These are phyloP conservation scores for Scheffersomyces ergatensis DNA, from an alignment of 805 yeast genomes.

Conservation along the genomic window DNA sequence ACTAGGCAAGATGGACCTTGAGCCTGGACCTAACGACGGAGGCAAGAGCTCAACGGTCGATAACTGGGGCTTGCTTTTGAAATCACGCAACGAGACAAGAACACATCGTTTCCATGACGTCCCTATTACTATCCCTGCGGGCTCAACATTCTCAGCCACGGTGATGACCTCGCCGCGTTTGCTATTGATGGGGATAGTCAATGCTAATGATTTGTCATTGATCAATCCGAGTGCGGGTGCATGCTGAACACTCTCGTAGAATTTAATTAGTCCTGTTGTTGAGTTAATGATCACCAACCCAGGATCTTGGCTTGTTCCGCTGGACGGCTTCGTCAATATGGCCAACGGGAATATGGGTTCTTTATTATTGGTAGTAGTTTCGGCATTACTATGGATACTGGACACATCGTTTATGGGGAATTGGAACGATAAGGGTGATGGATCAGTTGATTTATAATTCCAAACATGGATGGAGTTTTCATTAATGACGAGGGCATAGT, in stretches of 20 bases:
- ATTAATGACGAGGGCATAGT: constrained; percentile 49
- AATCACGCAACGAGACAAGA: constrained; percentile 62
- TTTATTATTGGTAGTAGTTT: not conserved
- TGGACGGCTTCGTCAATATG: constrained; percentile 54
- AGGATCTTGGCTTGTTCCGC: constrained; percentile 50
- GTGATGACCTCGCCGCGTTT: constrained; percentile 54
- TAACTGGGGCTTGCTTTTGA: constrained; percentile 58
- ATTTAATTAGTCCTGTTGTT: constrained; percentile 55
- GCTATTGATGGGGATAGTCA: constrained; percentile 34
- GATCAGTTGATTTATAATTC: constrained; percentile 63
- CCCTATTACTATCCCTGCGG: constrained; percentile 69
- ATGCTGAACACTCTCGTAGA: constrained; percentile 71
- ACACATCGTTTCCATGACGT: constrained; percentile 70
- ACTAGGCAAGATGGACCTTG: constrained; percentile 6
- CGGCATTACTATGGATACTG: constrained; percentile 8
- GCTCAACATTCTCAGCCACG: constrained; percentile 58
- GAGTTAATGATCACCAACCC: constrained; percentile 70
- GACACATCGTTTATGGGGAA: constrained; percentile 37
- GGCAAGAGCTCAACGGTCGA: constrained; percentile 30
- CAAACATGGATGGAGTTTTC: constrained; percentile 61
- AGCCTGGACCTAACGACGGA: constrained; percentile 11
- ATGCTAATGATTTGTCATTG: constrained; percentile 40
- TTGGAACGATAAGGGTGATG: constrained; percentile 54
- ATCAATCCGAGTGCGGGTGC: constrained; percentile 66
- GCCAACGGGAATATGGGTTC: constrained; percentile 46